Conservation (phyloP, 352 stramenopile species). For the Pelagophyceae sp. region DNA sequence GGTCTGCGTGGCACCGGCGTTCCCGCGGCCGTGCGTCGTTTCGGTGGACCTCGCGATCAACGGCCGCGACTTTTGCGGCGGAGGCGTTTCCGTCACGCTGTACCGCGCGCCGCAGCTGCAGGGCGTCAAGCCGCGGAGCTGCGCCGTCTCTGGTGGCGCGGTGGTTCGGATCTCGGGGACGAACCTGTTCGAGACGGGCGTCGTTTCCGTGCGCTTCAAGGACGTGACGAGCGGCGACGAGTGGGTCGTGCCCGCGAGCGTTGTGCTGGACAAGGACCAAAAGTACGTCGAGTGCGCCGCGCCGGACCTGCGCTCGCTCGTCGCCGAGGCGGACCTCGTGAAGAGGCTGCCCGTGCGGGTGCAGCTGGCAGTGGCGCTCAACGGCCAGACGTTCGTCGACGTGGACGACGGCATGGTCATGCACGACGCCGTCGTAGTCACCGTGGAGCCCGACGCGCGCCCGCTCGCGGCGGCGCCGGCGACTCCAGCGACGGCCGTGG, state of each 20-base stretch:
- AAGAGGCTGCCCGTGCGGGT: neutral
- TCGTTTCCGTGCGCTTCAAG: neutral
- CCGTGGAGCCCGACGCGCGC: neutral
- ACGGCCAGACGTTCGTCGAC: neutral
- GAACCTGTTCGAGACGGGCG: neutral
- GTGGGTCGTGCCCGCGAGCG: neutral
- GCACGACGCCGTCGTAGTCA: neutral
- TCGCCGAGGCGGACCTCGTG: no score
- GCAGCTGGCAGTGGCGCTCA: neutral
- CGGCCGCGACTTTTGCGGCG: slow-evolving; percentile 60
- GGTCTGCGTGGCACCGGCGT: slow-evolving; percentile 55
- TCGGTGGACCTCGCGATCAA: slow-evolving; percentile 63
- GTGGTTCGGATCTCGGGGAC: neutral
- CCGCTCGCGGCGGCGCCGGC: neutral
- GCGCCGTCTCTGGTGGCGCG: neutral
- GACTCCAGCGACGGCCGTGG: neutral
- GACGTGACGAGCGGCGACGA: neutral
- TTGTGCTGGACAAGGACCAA: neutral
- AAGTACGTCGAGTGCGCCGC: neutral
- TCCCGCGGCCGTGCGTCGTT: slow-evolving; percentile 53
- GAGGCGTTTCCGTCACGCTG: slow-evolving; percentile 33
- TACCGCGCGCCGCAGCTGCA: slow-evolving; percentile 22
- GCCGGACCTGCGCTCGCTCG: neutral
- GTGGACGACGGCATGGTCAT: neutral
- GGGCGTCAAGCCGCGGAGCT: slow-evolving; percentile 7